phyloP scores from a whole-genome alignment of 164 flowering plant genomes.

The Stephania japonica region DNA sequence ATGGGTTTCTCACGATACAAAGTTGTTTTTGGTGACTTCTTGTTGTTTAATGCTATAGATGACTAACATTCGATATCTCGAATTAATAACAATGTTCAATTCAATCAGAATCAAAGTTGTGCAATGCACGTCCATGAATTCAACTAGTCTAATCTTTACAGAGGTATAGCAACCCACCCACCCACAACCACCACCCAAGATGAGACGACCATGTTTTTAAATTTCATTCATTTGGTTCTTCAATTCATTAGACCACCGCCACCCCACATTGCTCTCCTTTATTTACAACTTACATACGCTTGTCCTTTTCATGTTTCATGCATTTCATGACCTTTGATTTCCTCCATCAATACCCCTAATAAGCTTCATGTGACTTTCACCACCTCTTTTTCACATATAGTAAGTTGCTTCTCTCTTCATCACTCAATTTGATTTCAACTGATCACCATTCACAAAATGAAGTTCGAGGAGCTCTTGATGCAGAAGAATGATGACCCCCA shows the following conservation, averaged over 20 bases:
- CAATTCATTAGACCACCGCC: background rate
- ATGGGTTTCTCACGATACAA: no score
- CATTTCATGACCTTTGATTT: slow-evolving; percentile 3
- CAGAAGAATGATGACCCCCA: slow-evolving; percentile 37
- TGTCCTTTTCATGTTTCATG: slow-evolving; percentile 10
- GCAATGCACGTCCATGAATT: background rate
- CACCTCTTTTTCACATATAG: no score
- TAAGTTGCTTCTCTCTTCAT: background rate
- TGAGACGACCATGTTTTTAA: no score
- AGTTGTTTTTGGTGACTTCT: no score
- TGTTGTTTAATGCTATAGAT: no score
- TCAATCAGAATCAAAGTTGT: background rate
- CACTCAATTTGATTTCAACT: background rate
- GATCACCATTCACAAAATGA: slow-evolving; percentile 31
- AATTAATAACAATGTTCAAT: no score
- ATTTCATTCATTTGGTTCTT: background rate
- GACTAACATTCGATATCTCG: no score
- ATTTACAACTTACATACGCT: background rate
- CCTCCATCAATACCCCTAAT: background rate
- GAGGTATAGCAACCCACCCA: background rate
- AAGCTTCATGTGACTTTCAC: slow-evolving; percentile 17
- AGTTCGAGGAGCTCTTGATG: slow-evolving; percentile 70
- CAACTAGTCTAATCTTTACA: no score
- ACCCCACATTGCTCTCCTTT: background rate
- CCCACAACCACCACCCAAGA: background rate